Evolutionary conservation across 139 green algal species (phyloP).

Genomic region (Coelastrella sp.): DNA sequence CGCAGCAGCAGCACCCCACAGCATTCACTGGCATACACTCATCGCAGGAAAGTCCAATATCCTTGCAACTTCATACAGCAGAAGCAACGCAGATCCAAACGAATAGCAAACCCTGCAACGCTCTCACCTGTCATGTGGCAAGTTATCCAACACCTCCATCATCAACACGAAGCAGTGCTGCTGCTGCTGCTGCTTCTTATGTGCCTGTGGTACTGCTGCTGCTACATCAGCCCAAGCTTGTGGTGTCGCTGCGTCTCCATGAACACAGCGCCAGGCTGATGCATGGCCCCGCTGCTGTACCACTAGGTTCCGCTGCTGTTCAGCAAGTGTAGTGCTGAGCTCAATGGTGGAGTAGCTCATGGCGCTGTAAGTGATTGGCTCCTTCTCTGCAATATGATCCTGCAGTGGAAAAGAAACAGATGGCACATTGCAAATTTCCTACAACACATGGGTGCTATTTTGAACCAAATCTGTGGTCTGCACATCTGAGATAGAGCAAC

Average conservation of each 20-base stretch:
- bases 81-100: too few relatives aligned
- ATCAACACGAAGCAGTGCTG: slow-evolving; percentile 71
- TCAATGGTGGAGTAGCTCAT: slow-evolving; percentile 80
- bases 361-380: slow-evolving; percentile 64
- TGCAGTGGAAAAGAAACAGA: slow-evolving; percentile 40
- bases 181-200: slow-evolving; percentile 2
- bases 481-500: too few relatives aligned
- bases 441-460: background rate
- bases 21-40: too few relatives aligned
- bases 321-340: slow-evolving; percentile 72
- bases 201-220: slow-evolving; percentile 15
- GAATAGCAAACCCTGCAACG: too few relatives aligned
- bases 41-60: too few relatives aligned
- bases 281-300: slow-evolving; percentile 27
- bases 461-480: too few relatives aligned
- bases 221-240: slow-evolving; percentile 54
- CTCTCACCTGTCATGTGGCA: slow-evolving; percentile 73
- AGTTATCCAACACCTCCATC: slow-evolving; percentile 93
- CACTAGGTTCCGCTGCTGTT: slow-evolving; percentile 59
- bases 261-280: background rate
- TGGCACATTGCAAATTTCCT: too few relatives aligned
- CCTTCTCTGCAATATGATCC: slow-evolving; percentile 72
- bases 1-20: too few relatives aligned
- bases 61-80: too few relatives aligned
- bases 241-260: slow-evolving; percentile 55